phyloP scores from a whole-genome alignment of 805 yeast species.

The Pichia californica region DNA sequence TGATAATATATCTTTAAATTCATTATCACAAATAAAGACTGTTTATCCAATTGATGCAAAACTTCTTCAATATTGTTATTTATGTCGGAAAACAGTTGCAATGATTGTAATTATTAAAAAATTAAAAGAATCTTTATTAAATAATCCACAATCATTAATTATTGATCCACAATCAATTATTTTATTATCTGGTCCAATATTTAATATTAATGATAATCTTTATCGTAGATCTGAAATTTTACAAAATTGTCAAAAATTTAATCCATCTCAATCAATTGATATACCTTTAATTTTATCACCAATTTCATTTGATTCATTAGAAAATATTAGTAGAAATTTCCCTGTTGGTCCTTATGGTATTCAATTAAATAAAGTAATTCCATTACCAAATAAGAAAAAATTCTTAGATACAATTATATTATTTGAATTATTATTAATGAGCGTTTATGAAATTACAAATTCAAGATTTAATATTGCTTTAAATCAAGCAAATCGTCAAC shows the following conservation, averaged over 20 bases:
- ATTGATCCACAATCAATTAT: slow-evolving; percentile 33
- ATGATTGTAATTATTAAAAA: slow-evolving; percentile 19
- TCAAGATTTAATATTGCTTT: slow-evolving; percentile 17
- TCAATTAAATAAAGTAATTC: slow-evolving; percentile 4
- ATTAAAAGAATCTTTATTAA: slow-evolving; percentile 20
- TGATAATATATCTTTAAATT: background rate
- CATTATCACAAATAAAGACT: slow-evolving; percentile 3
- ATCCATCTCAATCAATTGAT: slow-evolving; percentile 33
- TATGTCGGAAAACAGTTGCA: slow-evolving; percentile 39
- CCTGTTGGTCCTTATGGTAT: slow-evolving; percentile 9
- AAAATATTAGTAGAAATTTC: slow-evolving; percentile 15
- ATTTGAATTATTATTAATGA: slow-evolving; percentile 24
- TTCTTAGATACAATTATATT: slow-evolving; percentile 22
- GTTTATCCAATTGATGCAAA: slow-evolving; percentile 49
- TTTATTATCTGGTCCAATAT: slow-evolving; percentile 34
- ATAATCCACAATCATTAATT: slow-evolving; percentile 16
- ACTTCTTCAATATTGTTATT: slow-evolving; percentile 52
- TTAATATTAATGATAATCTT: slow-evolving; percentile 35
- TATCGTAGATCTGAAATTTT: slow-evolving; percentile 34
- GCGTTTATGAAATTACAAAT: slow-evolving; percentile 24
- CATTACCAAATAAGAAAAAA: slow-evolving; percentile 24
- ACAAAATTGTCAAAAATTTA: slow-evolving; percentile 36
- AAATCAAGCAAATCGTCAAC: slow-evolving; percentile 10
- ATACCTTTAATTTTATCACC: slow-evolving; percentile 34
- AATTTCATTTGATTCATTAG: slow-evolving; percentile 29